Conservation (phyloP, 2,329 filamentous ascomycete species). For the Claviceps fusiformis region DNA sequence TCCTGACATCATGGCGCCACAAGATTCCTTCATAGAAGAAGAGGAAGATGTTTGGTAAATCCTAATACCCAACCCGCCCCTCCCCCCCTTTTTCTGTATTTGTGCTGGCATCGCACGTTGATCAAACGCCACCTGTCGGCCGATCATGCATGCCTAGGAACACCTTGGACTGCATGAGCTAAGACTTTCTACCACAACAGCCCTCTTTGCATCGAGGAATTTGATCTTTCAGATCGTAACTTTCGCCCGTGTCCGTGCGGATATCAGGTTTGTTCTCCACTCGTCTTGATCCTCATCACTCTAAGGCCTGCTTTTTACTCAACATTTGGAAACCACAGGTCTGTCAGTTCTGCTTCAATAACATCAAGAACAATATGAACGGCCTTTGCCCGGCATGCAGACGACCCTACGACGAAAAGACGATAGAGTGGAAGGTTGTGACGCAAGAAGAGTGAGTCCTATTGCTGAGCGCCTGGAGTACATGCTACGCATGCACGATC, state of each 20-base stretch:
- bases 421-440: slow-evolving; percentile 92
- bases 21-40: slow-evolving; percentile 59
- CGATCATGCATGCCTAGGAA: not conserved
- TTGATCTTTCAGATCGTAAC: slow-evolving; percentile 93
- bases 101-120: not conserved
- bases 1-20: slow-evolving; percentile 44
- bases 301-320: not conserved
- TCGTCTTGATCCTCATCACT: not conserved
- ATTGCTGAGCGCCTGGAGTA: not conserved
- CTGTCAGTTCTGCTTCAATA: slow-evolving; percentile 99
- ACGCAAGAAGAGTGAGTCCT: slow-evolving; percentile 78
- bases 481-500: not conserved
- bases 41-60: slow-evolving; percentile 56
- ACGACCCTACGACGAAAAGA: slow-evolving; percentile 89
- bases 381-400: slow-evolving; percentile 95
- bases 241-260: slow-evolving; percentile 95
- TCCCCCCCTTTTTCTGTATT: not conserved
- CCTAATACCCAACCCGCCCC: not conserved
- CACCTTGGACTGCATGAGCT: not conserved
- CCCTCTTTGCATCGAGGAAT: slow-evolving; percentile 96
- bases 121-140: slow-evolving; percentile 4
- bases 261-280: slow-evolving; percentile 61
- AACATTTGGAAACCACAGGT: slow-evolving; percentile 43
- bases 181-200: slow-evolving; percentile 31
- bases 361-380: slow-evolving; percentile 97